These are phyloP conservation scores for Cordyceps tenuipes DNA, from an alignment of 2,329 filamentous ascomycete genomes.

Conservation along the genomic window DNA sequence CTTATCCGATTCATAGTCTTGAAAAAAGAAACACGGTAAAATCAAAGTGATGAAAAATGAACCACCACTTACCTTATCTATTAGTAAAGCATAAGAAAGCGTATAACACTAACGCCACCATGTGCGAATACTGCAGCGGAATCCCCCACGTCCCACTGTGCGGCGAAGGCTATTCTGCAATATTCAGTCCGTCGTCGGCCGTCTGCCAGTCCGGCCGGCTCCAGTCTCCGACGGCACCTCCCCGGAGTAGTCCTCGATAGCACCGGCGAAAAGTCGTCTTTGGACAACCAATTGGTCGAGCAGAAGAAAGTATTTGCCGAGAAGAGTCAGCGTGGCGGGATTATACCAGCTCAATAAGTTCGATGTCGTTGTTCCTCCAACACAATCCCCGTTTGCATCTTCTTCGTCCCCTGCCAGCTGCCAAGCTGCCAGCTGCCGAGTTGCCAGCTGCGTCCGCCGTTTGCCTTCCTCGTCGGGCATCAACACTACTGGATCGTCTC, in stretches of 20 bases:
- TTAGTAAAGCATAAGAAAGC: background rate
- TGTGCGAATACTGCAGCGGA: background rate
- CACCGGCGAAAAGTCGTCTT: background rate
- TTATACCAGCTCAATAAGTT: background rate
- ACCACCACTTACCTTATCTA: background rate
- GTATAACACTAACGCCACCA: background rate
- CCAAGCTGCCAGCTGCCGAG: background rate
- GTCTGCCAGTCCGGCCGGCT: background rate
- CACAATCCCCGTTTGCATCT: slow-evolving; percentile 3
- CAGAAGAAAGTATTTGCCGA: background rate
- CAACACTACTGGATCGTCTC: background rate
- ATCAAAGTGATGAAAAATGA: background rate
- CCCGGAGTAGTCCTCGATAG: background rate
- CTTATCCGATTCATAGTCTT: background rate
- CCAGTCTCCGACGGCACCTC: slow-evolving; percentile 3
- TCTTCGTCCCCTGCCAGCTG: background rate
- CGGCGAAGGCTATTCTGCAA: background rate
- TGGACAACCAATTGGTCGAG: background rate
- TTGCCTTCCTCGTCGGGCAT: slow-evolving; percentile 8
- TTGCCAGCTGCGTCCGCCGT: background rate
- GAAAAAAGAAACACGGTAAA: background rate
- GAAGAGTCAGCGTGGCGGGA: background rate
- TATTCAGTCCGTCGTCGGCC: background rate
- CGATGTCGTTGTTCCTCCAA: background rate
- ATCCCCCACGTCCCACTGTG: background rate